Evolutionary conservation across 78 protist species (phyloP).

Genomic region (Dictyostelium brefeldianum): DNA sequence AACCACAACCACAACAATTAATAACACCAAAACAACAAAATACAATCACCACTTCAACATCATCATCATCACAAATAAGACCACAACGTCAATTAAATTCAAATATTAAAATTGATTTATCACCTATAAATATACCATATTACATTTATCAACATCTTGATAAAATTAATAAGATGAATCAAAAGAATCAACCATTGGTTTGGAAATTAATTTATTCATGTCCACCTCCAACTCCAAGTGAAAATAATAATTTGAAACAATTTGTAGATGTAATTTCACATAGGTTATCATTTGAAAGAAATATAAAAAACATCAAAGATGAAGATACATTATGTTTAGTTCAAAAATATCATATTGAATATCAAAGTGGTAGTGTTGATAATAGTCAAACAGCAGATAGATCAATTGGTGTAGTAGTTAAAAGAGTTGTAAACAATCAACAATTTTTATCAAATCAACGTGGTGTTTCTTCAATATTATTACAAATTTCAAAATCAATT

Average conservation of each 20-base stretch:
- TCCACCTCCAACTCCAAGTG: background rate
- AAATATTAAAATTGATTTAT: background rate
- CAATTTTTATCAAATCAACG: background rate
- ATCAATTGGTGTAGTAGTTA: constrained; percentile 1
- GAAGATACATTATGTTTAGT: background rate
- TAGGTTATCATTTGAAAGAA: background rate
- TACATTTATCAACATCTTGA: constrained; percentile 1
- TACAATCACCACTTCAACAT: background rate
- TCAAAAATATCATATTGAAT: constrained; percentile 19
- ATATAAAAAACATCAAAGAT: constrained; percentile 9
- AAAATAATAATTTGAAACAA: background rate
- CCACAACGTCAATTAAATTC: background rate
- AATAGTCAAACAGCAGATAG: background rate
- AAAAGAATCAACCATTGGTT: background rate
- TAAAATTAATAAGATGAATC: constrained; percentile 2
- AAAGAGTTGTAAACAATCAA: background rate
- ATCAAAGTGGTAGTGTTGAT: background rate
- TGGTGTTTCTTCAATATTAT: constrained; percentile 8
- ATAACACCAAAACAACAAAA: background rate
- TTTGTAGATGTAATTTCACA: background rate
- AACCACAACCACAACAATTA: background rate
- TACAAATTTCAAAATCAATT: background rate
- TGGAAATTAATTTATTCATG: constrained; percentile 30
- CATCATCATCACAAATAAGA: background rate
- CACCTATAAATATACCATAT: constrained; percentile 45